Evolutionary conservation across 257 asterid genomes (phyloP).

Genomic region (Solanum chmielewskii): DNA sequence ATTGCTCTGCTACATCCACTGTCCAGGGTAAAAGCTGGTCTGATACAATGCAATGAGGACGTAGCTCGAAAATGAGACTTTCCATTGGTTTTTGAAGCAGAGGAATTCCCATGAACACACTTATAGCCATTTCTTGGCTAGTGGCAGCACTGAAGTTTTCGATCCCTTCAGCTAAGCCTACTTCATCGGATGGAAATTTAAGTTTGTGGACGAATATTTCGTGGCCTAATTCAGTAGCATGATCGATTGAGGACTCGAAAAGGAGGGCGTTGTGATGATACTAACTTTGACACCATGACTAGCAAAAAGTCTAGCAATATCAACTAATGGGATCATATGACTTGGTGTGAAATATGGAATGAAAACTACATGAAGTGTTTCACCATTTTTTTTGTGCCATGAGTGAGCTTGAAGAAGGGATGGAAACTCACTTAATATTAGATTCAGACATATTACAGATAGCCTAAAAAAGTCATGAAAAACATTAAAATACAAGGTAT

Average conservation of each 20-base stretch:
- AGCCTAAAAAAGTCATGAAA: too few relatives aligned
- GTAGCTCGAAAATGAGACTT: neutral
- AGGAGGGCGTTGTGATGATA: constrained; percentile 12
- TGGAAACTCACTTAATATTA: too few relatives aligned
- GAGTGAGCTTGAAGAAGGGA: neutral
- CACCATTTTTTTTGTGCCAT: neutral
- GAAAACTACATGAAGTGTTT: constrained; percentile 5
- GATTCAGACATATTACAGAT: too few relatives aligned
- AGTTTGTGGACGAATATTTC: constrained; percentile 1
- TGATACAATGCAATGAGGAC: constrained; percentile 14
- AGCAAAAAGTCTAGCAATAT: constrained; percentile 14
- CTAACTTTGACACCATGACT: constrained; percentile 18
- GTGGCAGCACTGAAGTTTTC: constrained; percentile 1
- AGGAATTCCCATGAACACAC: neutral
- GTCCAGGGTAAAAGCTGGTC: constrained; percentile 24
- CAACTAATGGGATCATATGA: constrained; percentile 20
- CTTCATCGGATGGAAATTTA: constrained; percentile 5
- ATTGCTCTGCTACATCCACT: constrained; percentile 8
- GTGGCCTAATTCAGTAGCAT: neutral
- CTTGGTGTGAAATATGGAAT: constrained; percentile 13
- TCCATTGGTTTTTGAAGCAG: constrained; percentile 8
- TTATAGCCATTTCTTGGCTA: neutral
- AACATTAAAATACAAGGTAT: too few relatives aligned
- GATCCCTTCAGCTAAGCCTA: constrained; percentile 13
- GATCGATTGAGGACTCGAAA: neutral